Evolutionary conservation across 2,329 filamentous ascomycete genomes (phyloP), one percentile per base, ranked within the genome.

Genomic region (Stagonosporopsis chrysanthemi): DNA sequence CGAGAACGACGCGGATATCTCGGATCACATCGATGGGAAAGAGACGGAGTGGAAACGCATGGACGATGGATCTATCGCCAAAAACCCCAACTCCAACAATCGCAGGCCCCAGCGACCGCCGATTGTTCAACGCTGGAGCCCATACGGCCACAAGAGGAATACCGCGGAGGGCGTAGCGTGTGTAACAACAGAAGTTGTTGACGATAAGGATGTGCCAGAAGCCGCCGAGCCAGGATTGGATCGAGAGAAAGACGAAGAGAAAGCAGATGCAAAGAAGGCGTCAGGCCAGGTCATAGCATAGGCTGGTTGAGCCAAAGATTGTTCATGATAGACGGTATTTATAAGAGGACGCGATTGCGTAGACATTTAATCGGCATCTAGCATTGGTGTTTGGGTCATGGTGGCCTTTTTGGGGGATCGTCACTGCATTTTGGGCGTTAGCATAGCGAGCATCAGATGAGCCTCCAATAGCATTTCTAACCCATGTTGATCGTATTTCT

Each of bases 31-130:
- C 11, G 75, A 77, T 38, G 70, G 70, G 4, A 66, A 67, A 33
- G 71, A 75, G 6, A 77, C 73, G 2, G 66, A 67, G 23, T 75
- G 72, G 61, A 70, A 75, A 42, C 71, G 75, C 45, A 73, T 75
- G 69, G 72, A 75, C 40, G 70, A 75, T 48, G 75, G 75, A 0
- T 74, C 71, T 8, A 77, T 77, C 23, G 56, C 75, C 23, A 76
- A 70, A 55, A 76, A 75, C 23, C 71, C 72, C 4, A 71, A 69
- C 24, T 70, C 70, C 8, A 69, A 55, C 42, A 75, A 75, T 29
- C 69, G 74, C 11, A 74, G 68, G 22, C 65, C 73, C 6, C 62
- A 67, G 22, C 58, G 67, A 36, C 66, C 63, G 36, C 52, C 64
- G 4, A 57, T 66, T 15, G 68, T 61, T n/a, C 66, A 67, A 11